Conservation (phyloP, 768 basidiomycete species). For the Strobilomyces echinocephalus region DNA sequence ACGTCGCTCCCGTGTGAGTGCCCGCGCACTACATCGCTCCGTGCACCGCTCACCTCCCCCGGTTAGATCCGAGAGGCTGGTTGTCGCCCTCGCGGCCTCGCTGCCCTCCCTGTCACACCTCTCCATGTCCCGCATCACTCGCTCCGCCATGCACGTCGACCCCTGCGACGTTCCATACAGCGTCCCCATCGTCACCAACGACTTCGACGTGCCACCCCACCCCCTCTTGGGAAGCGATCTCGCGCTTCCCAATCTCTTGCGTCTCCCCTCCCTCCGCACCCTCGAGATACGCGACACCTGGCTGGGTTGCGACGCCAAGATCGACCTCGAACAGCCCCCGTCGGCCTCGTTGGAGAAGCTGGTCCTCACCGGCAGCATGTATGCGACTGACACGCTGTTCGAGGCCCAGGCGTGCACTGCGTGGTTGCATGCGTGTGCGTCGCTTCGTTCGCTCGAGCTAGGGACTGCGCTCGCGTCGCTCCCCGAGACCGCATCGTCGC, state of each 20-base stretch:
- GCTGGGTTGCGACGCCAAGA: constrained; percentile 42
- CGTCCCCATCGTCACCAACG: constrained; percentile 58
- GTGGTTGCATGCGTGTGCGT: constrained; percentile 25
- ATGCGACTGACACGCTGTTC: constrained; percentile 9
- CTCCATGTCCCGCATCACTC: constrained; percentile 57
- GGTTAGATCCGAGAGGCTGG: constrained; percentile 50
- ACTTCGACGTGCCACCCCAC: constrained; percentile 56
- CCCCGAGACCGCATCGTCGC: background rate
- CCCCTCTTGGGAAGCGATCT: constrained; percentile 52
- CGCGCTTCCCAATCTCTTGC: constrained; percentile 60
- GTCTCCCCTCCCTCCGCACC: constrained; percentile 54
- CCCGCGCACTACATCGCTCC: background rate
- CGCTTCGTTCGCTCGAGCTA: constrained; percentile 16
- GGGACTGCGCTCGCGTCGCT: constrained; percentile 23
- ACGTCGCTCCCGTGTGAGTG: constrained; percentile 35
- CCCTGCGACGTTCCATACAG: constrained; percentile 36
- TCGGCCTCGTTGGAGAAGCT: constrained; percentile 15
- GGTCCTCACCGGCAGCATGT: constrained; percentile 31
- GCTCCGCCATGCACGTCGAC: constrained; percentile 62
- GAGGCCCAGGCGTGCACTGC: constrained; percentile 23
- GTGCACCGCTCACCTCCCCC: constrained; percentile 1
- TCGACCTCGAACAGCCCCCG: constrained; percentile 6
- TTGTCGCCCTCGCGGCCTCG: constrained; percentile 62
- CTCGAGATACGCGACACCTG: constrained; percentile 69
- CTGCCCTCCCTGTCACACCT: constrained; percentile 52